Evolutionary conservation across 2,329 filamentous ascomycete species (phyloP), one percentile per base, ranked within the genome.

Genomic region (Diaporthe citrichinensis): DNA sequence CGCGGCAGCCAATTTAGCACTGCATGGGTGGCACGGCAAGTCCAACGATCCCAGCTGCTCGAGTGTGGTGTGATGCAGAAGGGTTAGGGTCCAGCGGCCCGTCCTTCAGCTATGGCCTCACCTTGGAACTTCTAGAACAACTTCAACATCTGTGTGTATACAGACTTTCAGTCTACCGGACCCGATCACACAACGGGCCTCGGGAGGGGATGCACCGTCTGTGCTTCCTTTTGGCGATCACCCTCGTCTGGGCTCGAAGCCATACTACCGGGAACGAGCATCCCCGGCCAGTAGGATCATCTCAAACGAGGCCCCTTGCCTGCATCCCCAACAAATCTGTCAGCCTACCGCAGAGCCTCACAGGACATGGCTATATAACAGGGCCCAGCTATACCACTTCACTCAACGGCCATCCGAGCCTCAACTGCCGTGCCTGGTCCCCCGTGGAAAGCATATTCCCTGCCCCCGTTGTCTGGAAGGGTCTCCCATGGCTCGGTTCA

Each of bases 131-230:
- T 69, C 65, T 69, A 55, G 65, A 69, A 68, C 53, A 46, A 25
- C 31, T 28, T 68, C 34, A 25, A 41, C 23, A 68, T 39, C 6
- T 68, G 31, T 23, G 62, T 20, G 49, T 51, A 9, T 51, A 68
- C 31, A 68, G 62, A 53, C 14, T 53, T 53, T 68, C 28, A 53
- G 20, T 68, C 44, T 9, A 4, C 46, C 62, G 44, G 23, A 1
- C 31, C 62, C 28, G 41, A 51, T 36, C 44, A 36, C 23, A 53
- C 3, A 68, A 51, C n/a, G 25, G 65, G 31, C 46, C 65, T 41
- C 65, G n/a, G 65, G 65, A 55, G 28, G 65, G n/a, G 34, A 69
- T 69, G 65, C 49, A 51, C 65, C 65, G 65, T 69, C 65, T 69
- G 65, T 69, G 65, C 65, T 55, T 46, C 65, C 25, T 41, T 46